Percentiles rank a stretch among this genome's conserved stretches.
These are phyloP conservation scores for Chytriomyces sp. DNA, from an alignment of 192 early-diverging fungal species.

Conservation along the genomic window DNA sequence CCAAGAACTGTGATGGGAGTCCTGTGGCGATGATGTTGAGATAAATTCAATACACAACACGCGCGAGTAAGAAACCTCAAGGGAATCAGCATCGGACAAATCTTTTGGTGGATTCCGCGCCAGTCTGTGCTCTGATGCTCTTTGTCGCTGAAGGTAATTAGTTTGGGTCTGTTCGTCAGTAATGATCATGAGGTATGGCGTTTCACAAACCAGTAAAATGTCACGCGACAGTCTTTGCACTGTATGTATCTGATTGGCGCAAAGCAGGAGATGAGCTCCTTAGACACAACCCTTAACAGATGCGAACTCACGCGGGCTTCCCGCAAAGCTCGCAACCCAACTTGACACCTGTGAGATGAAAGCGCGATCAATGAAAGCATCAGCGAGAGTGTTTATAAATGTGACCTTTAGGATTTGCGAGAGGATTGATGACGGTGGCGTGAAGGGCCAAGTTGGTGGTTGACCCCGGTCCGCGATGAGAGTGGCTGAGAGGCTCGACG, in stretches of 20 bases:
- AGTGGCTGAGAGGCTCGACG: neutral
- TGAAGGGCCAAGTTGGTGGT: neutral
- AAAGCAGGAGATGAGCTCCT: neutral
- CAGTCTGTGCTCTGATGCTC: conserved; percentile 56
- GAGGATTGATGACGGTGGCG: conserved; percentile 54
- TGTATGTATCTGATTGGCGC: conserved; percentile 45
- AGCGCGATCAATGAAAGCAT: neutral
- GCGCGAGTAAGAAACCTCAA: too few relatives aligned
- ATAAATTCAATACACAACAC: too few relatives aligned
- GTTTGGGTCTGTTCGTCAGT: too few relatives aligned
- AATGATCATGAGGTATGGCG: too few relatives aligned
- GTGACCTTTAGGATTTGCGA: conserved; percentile 61
- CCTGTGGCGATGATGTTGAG: conserved; percentile 38
- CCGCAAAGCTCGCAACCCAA: conserved; percentile 58
- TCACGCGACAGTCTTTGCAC: conserved; percentile 60
- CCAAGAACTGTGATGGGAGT: conserved; percentile 55
- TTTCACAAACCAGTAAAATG: conserved; percentile 58
- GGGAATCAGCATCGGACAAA: conserved; percentile 51
- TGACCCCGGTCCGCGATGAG: neutral
- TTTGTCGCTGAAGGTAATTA: conserved; percentile 41
- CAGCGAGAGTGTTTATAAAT: neutral
- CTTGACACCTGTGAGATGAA: conserved; percentile 43
- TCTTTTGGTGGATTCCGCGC: conserved; percentile 56
- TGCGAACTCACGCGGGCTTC: conserved; percentile 46
- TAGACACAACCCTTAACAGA: neutral